A percentile compares a stretch with the other conserved stretches of the same genome.
phyloP scores from a whole-genome alignment of 208 protist species.

The Angomonas deanei region DNA sequence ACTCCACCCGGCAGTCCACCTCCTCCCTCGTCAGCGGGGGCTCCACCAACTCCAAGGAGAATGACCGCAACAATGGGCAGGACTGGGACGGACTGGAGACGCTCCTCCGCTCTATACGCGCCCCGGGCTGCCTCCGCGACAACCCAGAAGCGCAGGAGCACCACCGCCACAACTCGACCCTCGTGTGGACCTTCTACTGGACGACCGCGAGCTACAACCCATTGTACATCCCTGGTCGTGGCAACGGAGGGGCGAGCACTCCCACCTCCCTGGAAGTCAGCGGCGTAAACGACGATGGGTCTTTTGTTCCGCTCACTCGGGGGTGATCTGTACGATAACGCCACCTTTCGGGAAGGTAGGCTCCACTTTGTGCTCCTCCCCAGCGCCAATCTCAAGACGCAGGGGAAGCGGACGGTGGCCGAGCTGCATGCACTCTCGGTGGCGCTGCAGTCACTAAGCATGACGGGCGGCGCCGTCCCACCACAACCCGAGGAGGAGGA shows the following conservation, averaged over 20 bases:
- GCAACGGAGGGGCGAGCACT: background rate
- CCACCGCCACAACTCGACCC: background rate
- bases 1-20: background rate
- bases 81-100: background rate
- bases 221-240: background rate
- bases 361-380: constrained; percentile 4
- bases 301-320: background rate
- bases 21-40: background rate
- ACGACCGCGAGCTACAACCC: constrained; percentile 3
- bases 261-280: background rate
- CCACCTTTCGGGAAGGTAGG: background rate
- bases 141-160: constrained; percentile 1
- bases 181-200: constrained; percentile 9
- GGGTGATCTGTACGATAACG: background rate
- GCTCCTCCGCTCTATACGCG: background rate
- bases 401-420: background rate
- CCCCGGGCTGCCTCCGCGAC: background rate
- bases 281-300: background rate
- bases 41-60: background rate
- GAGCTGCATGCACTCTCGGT: constrained; percentile 4
- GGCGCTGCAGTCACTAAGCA: background rate
- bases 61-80: background rate
- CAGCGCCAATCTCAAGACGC: background rate
- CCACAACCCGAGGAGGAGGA: background rate
- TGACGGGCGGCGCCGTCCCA: background rate